Evolutionary conservation across 441 rosid genomes (phyloP).

Genomic region (Populus hybrid): DNA sequence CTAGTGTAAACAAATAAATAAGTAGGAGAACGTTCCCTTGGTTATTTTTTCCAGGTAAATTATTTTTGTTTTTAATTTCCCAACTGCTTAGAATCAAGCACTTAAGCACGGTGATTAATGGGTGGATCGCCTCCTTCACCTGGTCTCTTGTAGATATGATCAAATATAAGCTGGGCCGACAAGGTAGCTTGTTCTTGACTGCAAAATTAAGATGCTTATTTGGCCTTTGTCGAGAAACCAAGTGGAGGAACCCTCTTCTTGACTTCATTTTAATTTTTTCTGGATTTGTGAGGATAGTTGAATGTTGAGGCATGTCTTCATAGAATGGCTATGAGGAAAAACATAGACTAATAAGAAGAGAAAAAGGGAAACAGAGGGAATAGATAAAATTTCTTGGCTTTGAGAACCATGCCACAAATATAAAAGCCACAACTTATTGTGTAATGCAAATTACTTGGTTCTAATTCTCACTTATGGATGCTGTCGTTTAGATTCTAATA

Average conservation of each 20-base stretch:
- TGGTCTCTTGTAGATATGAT: neutral
- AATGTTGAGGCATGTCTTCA: neutral
- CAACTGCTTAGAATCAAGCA: neutral
- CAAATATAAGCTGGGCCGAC: neutral
- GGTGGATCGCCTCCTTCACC: neutral
- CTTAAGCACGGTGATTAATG: neutral
- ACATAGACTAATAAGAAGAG: neutral
- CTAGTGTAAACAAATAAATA: neutral
- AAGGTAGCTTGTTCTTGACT: neutral
- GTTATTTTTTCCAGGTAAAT: neutral
- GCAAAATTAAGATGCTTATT: neutral
- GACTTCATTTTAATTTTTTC: neutral
- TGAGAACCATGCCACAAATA: too few species aligned
- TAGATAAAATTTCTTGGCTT: conserved; percentile 1
- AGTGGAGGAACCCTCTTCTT: neutral
- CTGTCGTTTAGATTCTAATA: conserved; percentile 2
- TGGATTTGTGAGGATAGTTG: neutral
- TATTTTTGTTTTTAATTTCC: neutral
- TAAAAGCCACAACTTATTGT: neutral
- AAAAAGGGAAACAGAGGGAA: neutral
- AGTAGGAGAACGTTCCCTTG: neutral
- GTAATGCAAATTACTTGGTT: neutral
- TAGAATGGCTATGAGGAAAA: neutral
- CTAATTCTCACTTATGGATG: neutral
- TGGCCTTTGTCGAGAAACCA: neutral